Evolutionary conservation across 1,139 yeast species (phyloP).

Genomic region (Arxiozyma slooffiae): DNA sequence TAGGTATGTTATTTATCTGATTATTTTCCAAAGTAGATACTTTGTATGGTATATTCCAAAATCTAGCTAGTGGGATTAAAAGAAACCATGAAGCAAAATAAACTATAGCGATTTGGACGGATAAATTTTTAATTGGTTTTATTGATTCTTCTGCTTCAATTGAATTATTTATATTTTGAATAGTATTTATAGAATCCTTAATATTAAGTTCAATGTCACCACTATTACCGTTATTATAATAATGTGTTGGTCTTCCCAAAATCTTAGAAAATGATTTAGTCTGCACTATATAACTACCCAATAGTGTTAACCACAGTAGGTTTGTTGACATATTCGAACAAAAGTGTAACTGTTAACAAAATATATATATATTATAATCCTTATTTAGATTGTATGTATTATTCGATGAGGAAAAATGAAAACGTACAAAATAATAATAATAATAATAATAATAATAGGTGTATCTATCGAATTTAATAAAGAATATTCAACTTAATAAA

Average conservation of each 20-base stretch:
- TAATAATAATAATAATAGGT: no score
- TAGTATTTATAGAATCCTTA: constrained; percentile 1
- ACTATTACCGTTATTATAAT: constrained; percentile 1
- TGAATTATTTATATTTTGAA: background rate
- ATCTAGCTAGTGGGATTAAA: constrained; percentile 10
- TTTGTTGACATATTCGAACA: constrained; percentile 3
- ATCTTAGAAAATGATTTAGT: constrained; percentile 14
- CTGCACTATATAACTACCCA: constrained; percentile 16
- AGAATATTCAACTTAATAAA: no score
- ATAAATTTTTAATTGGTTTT: constrained; percentile 3
- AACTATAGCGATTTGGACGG: constrained; percentile 13
- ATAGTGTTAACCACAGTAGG: constrained; percentile 12
- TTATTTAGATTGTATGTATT: no score
- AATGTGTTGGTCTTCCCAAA: constrained; percentile 5
- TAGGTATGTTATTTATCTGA: background rate
- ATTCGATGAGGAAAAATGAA: background rate
- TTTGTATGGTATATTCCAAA: constrained; percentile 6
- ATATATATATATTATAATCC: background rate
- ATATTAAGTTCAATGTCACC: background rate
- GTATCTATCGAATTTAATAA: no score
- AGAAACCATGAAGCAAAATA: constrained; percentile 14
- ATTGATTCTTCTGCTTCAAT: background rate
- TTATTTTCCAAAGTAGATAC: background rate
- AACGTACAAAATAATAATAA: no score
- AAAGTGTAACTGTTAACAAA: background rate